phyloP scores from a whole-genome alignment of 2,329 filamentous ascomycete genomes.

The Colletotrichum tropicicola region DNA sequence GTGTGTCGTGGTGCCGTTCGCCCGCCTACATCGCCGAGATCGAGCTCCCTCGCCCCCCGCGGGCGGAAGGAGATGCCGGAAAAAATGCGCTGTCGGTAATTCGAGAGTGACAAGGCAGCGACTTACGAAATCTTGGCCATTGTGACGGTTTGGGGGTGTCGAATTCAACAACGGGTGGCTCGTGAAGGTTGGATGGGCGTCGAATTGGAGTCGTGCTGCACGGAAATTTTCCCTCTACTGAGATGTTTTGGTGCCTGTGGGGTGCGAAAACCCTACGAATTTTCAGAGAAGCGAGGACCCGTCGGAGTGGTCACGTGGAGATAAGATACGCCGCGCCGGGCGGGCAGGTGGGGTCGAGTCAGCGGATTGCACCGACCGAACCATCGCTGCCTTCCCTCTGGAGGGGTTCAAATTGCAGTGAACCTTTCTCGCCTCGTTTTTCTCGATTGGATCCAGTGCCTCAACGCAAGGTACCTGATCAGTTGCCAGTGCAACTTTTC shows the following conservation, averaged over 20 bases:
- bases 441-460: no score
- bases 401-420: conserved; percentile 3
- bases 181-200: conserved; percentile 31
- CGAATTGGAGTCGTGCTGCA: conserved; percentile 24
- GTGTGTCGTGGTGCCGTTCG: conserved; percentile 5
- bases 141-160: conserved; percentile 55
- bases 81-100: background rate
- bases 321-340: background rate
- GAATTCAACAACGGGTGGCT: conserved; percentile 32
- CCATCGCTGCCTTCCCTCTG: no score
- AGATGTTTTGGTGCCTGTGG: conserved; percentile 29
- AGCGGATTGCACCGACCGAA: background rate
- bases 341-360: background rate
- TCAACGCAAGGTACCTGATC: no score
- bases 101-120: conserved; percentile 14
- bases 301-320: conserved; percentile 17
- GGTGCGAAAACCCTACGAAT: conserved; percentile 25
- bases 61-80: conserved; percentile 26
- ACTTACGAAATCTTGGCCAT: conserved; percentile 74
- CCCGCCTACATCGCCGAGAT: conserved; percentile 20
- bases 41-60: conserved; percentile 17
- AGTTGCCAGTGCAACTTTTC: no score
- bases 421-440: no score
- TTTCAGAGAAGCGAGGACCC: conserved; percentile 18
- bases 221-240: conserved; percentile 30